phyloP scores from a whole-genome alignment of 305 asterid species.

The Stenogyne calaminthoides region DNA sequence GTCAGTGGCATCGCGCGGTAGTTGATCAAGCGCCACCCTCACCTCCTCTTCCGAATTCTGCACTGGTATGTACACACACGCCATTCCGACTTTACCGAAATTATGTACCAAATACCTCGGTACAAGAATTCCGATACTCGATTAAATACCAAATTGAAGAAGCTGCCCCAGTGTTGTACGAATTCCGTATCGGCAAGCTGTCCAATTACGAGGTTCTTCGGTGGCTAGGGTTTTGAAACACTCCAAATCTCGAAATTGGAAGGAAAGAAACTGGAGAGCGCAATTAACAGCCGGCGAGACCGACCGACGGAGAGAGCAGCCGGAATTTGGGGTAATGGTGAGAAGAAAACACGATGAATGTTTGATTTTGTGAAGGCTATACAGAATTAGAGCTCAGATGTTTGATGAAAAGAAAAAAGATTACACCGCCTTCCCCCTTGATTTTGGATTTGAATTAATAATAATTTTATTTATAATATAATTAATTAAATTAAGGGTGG shows the following conservation, averaged over 20 bases:
- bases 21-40: constrained; percentile 91
- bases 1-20: constrained; percentile 98
- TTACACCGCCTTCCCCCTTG: neutral
- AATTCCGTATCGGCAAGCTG: neutral
- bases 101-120: neutral
- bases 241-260: neutral
- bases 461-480: too few relatives aligned
- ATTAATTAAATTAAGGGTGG: too few relatives aligned
- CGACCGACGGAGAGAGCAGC: neutral
- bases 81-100: constrained; percentile 40
- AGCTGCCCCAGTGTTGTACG: neutral
- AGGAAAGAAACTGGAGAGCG: neutral
- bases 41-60: constrained; percentile 99
- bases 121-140: neutral
- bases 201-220: neutral
- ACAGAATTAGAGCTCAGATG: neutral
- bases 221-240: constrained; percentile 8
- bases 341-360: neutral
- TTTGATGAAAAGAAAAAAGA: neutral
- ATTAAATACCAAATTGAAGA: neutral
- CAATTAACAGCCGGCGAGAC: neutral
- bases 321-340: neutral
- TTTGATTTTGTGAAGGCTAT: neutral
- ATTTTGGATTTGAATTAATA: neutral
- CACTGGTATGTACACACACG: constrained; percentile 82